phyloP scores from a whole-genome alignment of 139 green algal species.

The Spirogloea muscicola region DNA sequence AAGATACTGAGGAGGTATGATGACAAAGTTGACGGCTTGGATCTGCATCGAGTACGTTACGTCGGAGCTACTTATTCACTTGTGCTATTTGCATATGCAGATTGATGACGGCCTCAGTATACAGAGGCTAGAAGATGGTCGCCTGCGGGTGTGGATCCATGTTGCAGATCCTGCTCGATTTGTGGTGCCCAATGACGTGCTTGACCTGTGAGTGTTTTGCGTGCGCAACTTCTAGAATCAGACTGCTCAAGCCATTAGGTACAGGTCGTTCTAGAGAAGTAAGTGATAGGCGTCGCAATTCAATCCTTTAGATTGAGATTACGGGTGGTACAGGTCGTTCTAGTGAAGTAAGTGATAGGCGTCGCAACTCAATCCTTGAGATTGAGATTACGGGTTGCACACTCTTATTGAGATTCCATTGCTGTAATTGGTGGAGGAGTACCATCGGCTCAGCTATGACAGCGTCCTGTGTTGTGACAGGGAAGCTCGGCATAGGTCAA shows the following conservation, averaged over 20 bases:
- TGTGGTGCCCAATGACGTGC: constrained; percentile 43
- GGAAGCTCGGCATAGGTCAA: constrained; percentile 58
- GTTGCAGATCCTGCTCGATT: constrained; percentile 79
- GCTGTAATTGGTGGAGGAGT: not conserved
- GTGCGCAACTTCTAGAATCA: not conserved
- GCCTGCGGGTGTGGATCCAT: constrained; percentile 78
- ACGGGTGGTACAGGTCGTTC: not conserved
- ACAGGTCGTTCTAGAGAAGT: too few species aligned
- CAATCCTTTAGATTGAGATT: too few species aligned
- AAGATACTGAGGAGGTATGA: constrained; percentile 63
- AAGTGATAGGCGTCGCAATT: too few species aligned
- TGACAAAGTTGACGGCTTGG: too few species aligned
- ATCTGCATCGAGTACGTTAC: not conserved
- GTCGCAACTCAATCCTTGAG: too few species aligned
- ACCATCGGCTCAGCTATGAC: not conserved
- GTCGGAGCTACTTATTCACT: not conserved
- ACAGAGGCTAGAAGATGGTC: constrained; percentile 54
- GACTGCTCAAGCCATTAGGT: too few species aligned
- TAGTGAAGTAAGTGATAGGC: too few species aligned
- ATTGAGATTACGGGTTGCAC: not conserved
- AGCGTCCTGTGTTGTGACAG: constrained; percentile 14
- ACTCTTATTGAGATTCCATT: not conserved
- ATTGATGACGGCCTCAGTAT: constrained; percentile 77
- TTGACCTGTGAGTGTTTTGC: constrained; percentile 55
- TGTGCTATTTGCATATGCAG: too few species aligned